Evolutionary conservation across 352 stramenopile species (phyloP), one percentile per base, ranked within the genome.

Genomic region (Pythium vanterpoolii): DNA sequence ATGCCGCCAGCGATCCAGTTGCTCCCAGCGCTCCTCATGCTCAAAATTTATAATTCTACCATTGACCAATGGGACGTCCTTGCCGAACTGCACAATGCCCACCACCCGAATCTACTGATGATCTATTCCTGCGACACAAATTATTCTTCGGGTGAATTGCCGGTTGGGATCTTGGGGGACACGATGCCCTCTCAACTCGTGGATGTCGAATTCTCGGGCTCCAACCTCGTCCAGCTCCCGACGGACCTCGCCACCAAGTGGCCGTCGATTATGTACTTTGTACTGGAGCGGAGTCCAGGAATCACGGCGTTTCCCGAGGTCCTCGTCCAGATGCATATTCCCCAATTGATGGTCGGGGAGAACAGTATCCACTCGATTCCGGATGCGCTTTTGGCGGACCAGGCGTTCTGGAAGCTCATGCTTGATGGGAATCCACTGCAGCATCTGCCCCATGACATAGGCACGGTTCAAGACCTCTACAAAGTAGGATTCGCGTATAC

Each of bases 11-110:
- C 23, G 3, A 42, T 66, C 27, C 60, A 66, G 10, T n/a, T 9
- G 8, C 30, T 66, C 6, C 3, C 30, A 23, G 38, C n/a, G 1
- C 34, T 66, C 0, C 30, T 57, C 10, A 51, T 56, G 46, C 21
- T 66, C 42, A 56, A 61, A 9, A 56, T 66, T 18, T 60, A 57
- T 44, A 74, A 74, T 48, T 72, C 44, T 11, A 69, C 68, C 5
- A 23, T 74, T 7, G 49, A 38, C 6, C 13, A 49, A 13, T 74
- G 67, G 67, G 24, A 51, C 13, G 10, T 6, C 3, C 51, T 26
- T 2, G 56, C 50, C 1, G 66, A 60, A 13, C 24, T 69, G 13
- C 59, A 27, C 5, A 9, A 54, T 3, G 18, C 42, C 8, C n/a
- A 19, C 0, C 48, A 73, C 11, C 56, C 43, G 18, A 33, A 30